Percentiles rank a stretch among this genome's conserved stretches.
phyloP scores from a whole-genome alignment of 495 filamentous ascomycete genomes.

The Parathielavia appendiculata region DNA sequence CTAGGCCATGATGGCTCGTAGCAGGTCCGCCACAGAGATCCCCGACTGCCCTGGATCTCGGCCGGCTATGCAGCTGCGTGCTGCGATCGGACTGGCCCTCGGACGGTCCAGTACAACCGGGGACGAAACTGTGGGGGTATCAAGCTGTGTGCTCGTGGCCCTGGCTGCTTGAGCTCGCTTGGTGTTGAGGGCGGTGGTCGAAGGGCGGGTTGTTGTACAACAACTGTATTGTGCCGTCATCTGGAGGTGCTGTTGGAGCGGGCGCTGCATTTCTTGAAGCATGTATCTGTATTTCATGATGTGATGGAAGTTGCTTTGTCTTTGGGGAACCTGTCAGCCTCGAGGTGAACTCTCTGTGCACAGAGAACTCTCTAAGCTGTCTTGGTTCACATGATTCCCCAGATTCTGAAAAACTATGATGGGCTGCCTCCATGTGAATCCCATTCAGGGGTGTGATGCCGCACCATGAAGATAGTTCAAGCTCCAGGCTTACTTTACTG shows the following conservation, averaged over 20 bases:
- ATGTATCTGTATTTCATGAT: neutral
- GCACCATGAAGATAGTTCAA: too few species aligned
- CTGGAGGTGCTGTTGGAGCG: neutral
- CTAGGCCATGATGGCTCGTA: conserved; percentile 44
- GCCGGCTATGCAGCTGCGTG: conserved; percentile 19
- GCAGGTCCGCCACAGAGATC: conserved; percentile 41
- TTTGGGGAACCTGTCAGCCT: too few species aligned
- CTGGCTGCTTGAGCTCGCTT: conserved; percentile 22
- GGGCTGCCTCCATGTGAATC: too few species aligned
- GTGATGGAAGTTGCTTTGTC: neutral
- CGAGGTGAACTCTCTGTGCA: neutral
- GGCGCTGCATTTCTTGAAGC: conserved; percentile 8
- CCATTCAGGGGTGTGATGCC: too few species aligned
- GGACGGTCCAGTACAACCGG: conserved; percentile 15
- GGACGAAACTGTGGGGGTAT: neutral
- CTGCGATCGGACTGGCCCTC: conserved; percentile 38
- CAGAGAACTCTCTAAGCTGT: too few species aligned
- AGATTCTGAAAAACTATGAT: too few species aligned
- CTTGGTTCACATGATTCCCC: too few species aligned
- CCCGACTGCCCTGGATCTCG: conserved; percentile 36
- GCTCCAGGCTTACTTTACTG: too few species aligned
- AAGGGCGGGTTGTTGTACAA: conserved; percentile 4
- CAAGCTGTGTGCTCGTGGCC: conserved; percentile 25
- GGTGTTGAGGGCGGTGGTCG: neutral
- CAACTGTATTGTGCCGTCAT: conserved; percentile 9